Base-by-base conservation (phyloP, 495 filamentous ascomycete species). In the Aspergillus incahuasiensis region DNA sequence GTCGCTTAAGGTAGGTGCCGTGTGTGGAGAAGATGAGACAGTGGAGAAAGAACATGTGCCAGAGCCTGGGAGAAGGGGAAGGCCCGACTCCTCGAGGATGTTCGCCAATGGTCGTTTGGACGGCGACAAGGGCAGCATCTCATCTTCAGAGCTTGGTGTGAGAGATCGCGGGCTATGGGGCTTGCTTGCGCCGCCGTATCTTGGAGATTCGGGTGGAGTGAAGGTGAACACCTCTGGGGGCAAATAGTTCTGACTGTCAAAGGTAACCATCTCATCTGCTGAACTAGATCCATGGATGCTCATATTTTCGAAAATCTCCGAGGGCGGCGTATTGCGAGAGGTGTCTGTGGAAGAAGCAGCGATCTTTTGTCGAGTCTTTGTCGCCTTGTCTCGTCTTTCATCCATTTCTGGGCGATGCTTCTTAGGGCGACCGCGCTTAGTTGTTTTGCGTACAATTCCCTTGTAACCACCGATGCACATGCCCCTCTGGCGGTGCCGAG, bases 381-480 rank as follows among this genome's bases (percentile, higher is more conserved):
- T 64, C 41, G 78, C 77, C 66, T 91, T 91, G 3, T 84, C 80
- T 30, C 81, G 75, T 28, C 86, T 80, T 50, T 86, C 82, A 19
- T 90, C 87, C 58, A 86, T 71, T 56, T 83, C 82, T 9, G 82
- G 82, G 34, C 82, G 71, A 44, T 74, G 73, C 65, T 85, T 84
- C 77, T 84, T 86, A 16, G 85, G 85, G 39, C 85, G 74, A 51
- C 85, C 85, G 44, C 85, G 82, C 59, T 86, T 86, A 18, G 81
- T 82, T 9, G 77, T 77, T 58, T 87, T 87, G 61, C 87, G 86
- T 18, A 89, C 82, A 47, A 91, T 79, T 13, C 89, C 90, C 58
- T 91, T 89, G 62, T 95, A 92, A 2, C 88, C 91, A 38, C 95
- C 95, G 41, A 90, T 83, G 70, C 94, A 98, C 86, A 94, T 94